Percentiles rank a stretch among this genome's conserved stretches.
These are phyloP conservation scores for Aspergillus ruber DNA, from an alignment of 2,329 filamentous ascomycete species.

Conservation along the genomic window DNA sequence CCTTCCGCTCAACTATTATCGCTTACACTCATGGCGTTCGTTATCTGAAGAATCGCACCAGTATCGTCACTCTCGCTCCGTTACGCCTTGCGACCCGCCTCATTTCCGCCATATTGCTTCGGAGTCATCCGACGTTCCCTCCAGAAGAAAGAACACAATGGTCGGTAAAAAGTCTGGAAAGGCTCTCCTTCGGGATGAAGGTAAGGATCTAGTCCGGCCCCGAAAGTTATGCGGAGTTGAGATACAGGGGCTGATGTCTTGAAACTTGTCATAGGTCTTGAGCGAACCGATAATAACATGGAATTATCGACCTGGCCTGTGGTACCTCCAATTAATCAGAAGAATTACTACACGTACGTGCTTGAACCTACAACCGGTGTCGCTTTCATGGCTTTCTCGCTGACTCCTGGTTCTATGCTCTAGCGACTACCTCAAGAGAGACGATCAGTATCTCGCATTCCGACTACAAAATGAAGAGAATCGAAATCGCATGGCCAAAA, in stretches of 20 bases:
- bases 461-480: constrained; percentile 83
- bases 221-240: not conserved
- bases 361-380: not conserved
- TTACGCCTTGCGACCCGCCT: not conserved
- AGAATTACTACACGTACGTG: constrained; percentile 91
- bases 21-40: not conserved
- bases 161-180: constrained; percentile 61
- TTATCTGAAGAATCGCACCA: not conserved
- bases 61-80: not conserved
- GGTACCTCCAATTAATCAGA: constrained; percentile 91
- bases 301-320: constrained; percentile 91
- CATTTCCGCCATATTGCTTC: not conserved
- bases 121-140: not conserved
- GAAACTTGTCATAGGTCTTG: constrained; percentile 59
- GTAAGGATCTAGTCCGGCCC: constrained; percentile 20
- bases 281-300: constrained; percentile 97
- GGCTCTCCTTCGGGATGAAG: constrained; percentile 56
- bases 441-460: constrained; percentile 88
- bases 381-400: not conserved
- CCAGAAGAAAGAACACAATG: constrained; percentile 38
- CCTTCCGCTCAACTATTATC: too few relatives aligned
- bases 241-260: constrained; percentile 4
- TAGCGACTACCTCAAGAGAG: constrained; percentile 95
- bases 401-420: constrained; percentile 6
- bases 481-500: constrained; percentile 75